phyloP scores from a whole-genome alignment of 2,329 filamentous ascomycete genomes.

The Pestalotiopsis sp. region DNA sequence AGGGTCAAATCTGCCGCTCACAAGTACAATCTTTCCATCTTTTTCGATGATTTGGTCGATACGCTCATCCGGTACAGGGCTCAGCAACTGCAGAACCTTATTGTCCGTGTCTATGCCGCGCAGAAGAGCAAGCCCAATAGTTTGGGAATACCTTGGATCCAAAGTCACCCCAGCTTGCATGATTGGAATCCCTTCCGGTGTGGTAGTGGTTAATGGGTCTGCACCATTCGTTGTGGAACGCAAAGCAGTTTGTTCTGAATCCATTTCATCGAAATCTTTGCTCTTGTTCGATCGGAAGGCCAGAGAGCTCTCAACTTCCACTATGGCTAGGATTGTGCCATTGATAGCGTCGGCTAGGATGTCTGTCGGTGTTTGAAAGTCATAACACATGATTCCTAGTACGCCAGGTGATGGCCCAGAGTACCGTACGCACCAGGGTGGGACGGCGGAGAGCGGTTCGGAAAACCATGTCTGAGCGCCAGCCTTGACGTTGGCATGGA shows the following conservation, averaged over 20 bases:
- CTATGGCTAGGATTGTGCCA: slow-evolving; percentile 69
- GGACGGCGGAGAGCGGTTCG: slow-evolving; percentile 55
- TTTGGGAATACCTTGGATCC: slow-evolving; percentile 60
- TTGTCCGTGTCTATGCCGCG: slow-evolving; percentile 64
- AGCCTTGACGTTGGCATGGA: slow-evolving; percentile 54
- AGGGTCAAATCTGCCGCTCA: slow-evolving; percentile 69
- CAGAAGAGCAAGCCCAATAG: slow-evolving; percentile 69
- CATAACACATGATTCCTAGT: slow-evolving; percentile 68
- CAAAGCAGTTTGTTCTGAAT: slow-evolving; percentile 22
- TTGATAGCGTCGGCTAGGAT: slow-evolving; percentile 68
- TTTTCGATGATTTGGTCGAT: slow-evolving; percentile 42
- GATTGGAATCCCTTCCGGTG: slow-evolving; percentile 62
- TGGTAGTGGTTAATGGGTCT: slow-evolving; percentile 37
- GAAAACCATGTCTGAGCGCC: slow-evolving; percentile 48
- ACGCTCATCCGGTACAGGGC: slow-evolving; percentile 51
- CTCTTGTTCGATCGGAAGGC: slow-evolving; percentile 44
- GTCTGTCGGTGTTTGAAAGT: slow-evolving; percentile 61
- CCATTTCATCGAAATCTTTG: slow-evolving; percentile 20
- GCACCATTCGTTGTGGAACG: slow-evolving; percentile 16
- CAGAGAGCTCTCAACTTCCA: slow-evolving; percentile 57
- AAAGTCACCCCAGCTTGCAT: slow-evolving; percentile 62
- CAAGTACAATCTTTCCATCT: slow-evolving; percentile 59
- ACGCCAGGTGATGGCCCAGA: slow-evolving; percentile 53
- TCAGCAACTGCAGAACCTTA: slow-evolving; percentile 64
- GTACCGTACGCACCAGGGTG: slow-evolving; percentile 68